Conservation (phyloP, 2,329 filamentous ascomycete species). For the Pseudogymnoascus sp. region DNA sequence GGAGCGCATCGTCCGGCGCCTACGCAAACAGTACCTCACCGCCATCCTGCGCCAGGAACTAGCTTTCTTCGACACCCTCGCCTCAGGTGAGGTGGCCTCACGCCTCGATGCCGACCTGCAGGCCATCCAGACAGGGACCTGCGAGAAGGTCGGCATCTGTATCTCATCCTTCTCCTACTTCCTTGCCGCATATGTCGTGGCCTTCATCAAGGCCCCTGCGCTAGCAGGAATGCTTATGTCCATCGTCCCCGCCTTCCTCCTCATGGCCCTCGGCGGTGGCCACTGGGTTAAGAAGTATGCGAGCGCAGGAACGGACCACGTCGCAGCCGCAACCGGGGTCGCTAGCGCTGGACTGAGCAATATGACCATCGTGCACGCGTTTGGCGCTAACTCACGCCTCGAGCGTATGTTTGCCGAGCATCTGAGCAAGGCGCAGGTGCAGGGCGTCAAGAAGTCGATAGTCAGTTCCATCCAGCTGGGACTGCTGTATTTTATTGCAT, state of each 20-base stretch:
- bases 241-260: constrained; percentile 37
- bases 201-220: constrained; percentile 48
- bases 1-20: constrained; percentile 39
- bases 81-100: constrained; percentile 44
- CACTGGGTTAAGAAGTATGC: constrained; percentile 38
- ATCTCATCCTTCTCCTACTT: constrained; percentile 50
- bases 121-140: constrained; percentile 49
- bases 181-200: constrained; percentile 49
- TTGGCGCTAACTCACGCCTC: constrained; percentile 36
- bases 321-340: constrained; percentile 42
- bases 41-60: constrained; percentile 43
- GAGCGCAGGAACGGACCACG: constrained; percentile 35
- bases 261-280: constrained; percentile 40
- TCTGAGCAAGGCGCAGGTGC: constrained; percentile 33
- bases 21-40: constrained; percentile 39
- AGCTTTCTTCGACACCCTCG: constrained; percentile 46
- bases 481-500: constrained; percentile 50
- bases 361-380: constrained; percentile 45
- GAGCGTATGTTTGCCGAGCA: constrained; percentile 42
- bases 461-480: constrained; percentile 43
- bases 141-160: constrained; percentile 52
- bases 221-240: constrained; percentile 49
- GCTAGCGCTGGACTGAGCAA: constrained; percentile 45
- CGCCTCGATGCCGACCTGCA: constrained; percentile 50
- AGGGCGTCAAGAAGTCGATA: constrained; percentile 40